Conservation (phyloP, 805 yeast species). For the Metschnikowia noctiluminum region DNA sequence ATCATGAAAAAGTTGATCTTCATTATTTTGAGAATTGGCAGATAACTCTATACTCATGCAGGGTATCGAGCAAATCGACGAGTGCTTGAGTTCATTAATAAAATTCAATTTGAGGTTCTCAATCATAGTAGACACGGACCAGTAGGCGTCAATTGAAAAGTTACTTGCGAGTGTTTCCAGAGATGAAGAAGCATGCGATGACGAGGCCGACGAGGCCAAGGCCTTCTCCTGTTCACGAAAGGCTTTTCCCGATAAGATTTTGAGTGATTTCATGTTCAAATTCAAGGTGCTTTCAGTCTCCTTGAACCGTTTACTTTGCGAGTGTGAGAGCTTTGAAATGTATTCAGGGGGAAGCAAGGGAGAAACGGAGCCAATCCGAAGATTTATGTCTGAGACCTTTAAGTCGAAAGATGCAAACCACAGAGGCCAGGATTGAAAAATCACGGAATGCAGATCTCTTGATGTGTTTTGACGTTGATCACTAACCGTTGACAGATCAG, state of each 20-base stretch:
- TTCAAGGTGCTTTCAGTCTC: slow-evolving; percentile 16
- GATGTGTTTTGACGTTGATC: neutral
- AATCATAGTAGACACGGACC: slow-evolving; percentile 21
- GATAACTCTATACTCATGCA: slow-evolving; percentile 12
- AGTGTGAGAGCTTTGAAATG: slow-evolving; percentile 21
- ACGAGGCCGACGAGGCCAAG: neutral
- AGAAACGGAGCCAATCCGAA: slow-evolving; percentile 38
- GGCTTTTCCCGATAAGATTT: neutral
- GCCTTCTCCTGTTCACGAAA: neutral
- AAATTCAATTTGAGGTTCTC: slow-evolving; percentile 18
- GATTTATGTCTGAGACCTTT: slow-evolving; percentile 13
- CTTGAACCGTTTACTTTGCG: slow-evolving; percentile 11
- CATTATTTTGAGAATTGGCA: slow-evolving; percentile 1
- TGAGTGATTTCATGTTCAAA: slow-evolving; percentile 3
- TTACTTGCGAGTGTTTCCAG: slow-evolving; percentile 27
- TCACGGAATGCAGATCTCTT: neutral
- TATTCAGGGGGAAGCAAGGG: slow-evolving; percentile 28
- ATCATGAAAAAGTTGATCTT: slow-evolving; percentile 2
- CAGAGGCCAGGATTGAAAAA: slow-evolving; percentile 28
- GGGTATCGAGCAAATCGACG: slow-evolving; percentile 23
- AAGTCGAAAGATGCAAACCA: slow-evolving; percentile 32
- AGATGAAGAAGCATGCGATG: slow-evolving; percentile 21
- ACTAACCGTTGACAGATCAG: neutral
- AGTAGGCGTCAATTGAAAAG: slow-evolving; percentile 15
- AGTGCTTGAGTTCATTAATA: slow-evolving; percentile 15